Evolutionary conservation across 2,329 filamentous ascomycete species (phyloP).

Genomic region (Paecilomyces fulvus): DNA sequence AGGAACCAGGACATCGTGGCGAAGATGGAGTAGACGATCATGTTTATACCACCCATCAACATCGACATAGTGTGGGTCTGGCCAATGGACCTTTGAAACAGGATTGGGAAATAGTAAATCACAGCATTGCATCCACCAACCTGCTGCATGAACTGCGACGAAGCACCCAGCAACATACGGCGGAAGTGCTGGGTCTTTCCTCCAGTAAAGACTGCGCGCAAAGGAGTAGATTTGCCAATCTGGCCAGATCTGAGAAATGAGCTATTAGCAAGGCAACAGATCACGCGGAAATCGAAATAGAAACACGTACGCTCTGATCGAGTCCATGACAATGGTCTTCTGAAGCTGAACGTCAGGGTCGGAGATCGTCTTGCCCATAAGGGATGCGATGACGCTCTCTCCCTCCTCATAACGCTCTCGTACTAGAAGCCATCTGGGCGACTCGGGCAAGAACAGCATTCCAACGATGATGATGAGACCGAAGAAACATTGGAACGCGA

Average conservation of each 20-base stretch:
- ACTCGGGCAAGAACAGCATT: conserved; percentile 29
- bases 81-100: conserved; percentile 40
- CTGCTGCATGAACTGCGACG: conserved; percentile 39
- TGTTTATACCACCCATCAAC: conserved; percentile 45
- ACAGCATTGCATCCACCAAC: conserved; percentile 44
- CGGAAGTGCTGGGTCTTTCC: conserved; percentile 33
- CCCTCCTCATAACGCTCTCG: conserved; percentile 42
- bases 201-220: conserved; percentile 4
- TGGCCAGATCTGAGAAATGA: conserved; percentile 2
- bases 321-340: conserved; percentile 53
- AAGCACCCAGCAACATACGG: conserved; percentile 33
- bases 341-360: conserved; percentile 47
- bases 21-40: conserved; percentile 38
- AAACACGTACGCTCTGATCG: conserved; percentile 34
- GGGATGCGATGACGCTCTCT: conserved; percentile 39
- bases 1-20: conserved; percentile 40
- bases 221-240: conserved; percentile 11
- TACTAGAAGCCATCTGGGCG: conserved; percentile 33
- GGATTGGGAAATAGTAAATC: conserved; percentile 41
- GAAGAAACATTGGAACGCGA: conserved; percentile 41
- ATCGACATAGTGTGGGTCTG: conserved; percentile 36
- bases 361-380: conserved; percentile 37
- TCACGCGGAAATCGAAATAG: conserved; percentile 42
- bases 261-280: conserved; percentile 32
- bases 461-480: conserved; percentile 31